phyloP scores from a whole-genome alignment of 306 rosid species.

The Prunus padus region DNA sequence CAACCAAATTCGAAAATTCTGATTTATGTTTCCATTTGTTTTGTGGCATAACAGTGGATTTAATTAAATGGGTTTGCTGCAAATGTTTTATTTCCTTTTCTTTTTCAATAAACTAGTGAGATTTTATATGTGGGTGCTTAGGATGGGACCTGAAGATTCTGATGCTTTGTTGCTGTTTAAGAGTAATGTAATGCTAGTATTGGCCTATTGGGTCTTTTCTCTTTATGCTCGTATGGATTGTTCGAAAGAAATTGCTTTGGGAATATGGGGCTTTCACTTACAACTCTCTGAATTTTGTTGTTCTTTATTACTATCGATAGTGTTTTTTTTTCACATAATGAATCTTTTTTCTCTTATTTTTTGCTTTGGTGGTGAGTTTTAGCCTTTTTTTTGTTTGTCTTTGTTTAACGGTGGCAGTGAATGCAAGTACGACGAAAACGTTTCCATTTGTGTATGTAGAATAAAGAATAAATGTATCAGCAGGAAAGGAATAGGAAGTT shows the following conservation, averaged over 20 bases:
- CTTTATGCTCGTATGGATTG: constrained; percentile 57
- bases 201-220: constrained; percentile 35
- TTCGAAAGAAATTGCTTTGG: constrained; percentile 32
- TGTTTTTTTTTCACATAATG: constrained; percentile 74
- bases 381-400: constrained; percentile 34
- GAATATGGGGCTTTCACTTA: constrained; percentile 48
- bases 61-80: constrained; percentile 22
- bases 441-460: constrained; percentile 45
- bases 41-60: constrained; percentile 28
- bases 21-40: constrained; percentile 36
- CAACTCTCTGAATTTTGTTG: constrained; percentile 32
- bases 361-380: constrained; percentile 44
- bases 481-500: constrained; percentile 38
- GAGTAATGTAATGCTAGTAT: constrained; percentile 36
- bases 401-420: constrained; percentile 51
- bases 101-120: constrained; percentile 16
- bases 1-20: constrained; percentile 38
- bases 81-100: constrained; percentile 25
- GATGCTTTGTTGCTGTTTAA: constrained; percentile 56
- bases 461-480: constrained; percentile 63
- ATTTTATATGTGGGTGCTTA: constrained; percentile 42
- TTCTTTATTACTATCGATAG: constrained; percentile 37
- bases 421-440: constrained; percentile 30
- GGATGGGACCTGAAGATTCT: constrained; percentile 71
- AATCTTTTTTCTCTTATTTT: constrained; percentile 38